Evolutionary conservation across 768 basidiomycete genomes (phyloP), one percentile per base, ranked within the genome.

Genomic region (Cystoderma amianthinum): DNA sequence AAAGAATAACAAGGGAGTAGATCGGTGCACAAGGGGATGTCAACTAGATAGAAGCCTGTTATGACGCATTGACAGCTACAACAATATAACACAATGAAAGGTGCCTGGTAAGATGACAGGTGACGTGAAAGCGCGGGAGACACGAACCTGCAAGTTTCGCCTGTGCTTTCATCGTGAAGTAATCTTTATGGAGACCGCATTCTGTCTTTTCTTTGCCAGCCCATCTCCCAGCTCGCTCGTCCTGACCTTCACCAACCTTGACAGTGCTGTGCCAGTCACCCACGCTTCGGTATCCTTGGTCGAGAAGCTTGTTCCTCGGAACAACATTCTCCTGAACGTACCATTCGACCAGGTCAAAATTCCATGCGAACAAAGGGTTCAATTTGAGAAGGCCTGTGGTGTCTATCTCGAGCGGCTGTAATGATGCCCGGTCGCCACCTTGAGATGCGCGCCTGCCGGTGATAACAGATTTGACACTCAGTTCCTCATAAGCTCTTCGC

Each of bases 251-350:
- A n/a, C n/a, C n/a, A n/a, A n/a, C n/a, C 45, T 77, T 77, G n/a
- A 59, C 61, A 0, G 96, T 99, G 47, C 90, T 94, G 64, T 99
- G 96, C 88, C 94, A 95, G 62, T 99, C 96, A 3, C 96, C 96
- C 47, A 99, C 80, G 55, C 89, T 92, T 52, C 82, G 85, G 68
- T 98, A 99, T 2, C 96, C 96, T 57, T 91, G 80, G 45, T 79
- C 80, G 30, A 99, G 75, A 3, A 99, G 72, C 45, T 75, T 78
- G 67, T 99, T 98, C 46, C 80, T 78, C 2, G 94, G 94, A 1
- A 97, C 93, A 34, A 77, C 64, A 62, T 97, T 78, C 45, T 76
- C 70, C 32, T 78, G 78, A 47, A 95, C 72, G 59, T 97, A 94
- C 59, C 78, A 82, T 47, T 96, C 83, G 13, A 97, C 88, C 30